These are phyloP conservation scores for Diutina rugosa DNA, from an alignment of 1,139 yeast genomes.

Conservation along the genomic window DNA sequence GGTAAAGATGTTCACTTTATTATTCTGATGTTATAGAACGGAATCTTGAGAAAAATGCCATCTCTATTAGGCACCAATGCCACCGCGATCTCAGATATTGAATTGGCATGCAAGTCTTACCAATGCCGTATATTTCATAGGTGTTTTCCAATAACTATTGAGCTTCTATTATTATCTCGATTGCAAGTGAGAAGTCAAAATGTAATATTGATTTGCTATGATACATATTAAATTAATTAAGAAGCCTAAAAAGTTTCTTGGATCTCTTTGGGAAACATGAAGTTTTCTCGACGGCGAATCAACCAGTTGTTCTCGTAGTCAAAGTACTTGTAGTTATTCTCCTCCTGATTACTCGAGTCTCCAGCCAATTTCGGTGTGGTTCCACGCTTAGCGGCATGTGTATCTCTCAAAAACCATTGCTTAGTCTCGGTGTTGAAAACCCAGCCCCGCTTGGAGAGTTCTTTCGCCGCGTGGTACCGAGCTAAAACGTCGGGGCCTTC, in stretches of 20 bases:
- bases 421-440: conserved; percentile 60
- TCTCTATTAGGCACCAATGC: too few relatives aligned
- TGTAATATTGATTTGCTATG: background rate
- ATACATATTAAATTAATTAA: background rate
- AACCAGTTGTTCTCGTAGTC: conserved; percentile 89
- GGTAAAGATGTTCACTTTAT: too few relatives aligned
- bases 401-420: conserved; percentile 64
- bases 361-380: conserved; percentile 2
- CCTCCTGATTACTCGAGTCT: background rate
- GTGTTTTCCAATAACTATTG: too few relatives aligned
- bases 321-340: conserved; percentile 58
- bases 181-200: too few relatives aligned
- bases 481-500: conserved; percentile 31
- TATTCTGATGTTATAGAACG: too few relatives aligned
- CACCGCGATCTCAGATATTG: too few relatives aligned
- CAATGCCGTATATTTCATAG: too few relatives aligned
- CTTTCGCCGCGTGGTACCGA: conserved; percentile 72
- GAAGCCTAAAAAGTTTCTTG: conserved; percentile 9
- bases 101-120: too few relatives aligned
- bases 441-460: conserved; percentile 79
- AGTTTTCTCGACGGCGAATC: conserved; percentile 66
- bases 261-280: conserved; percentile 20
- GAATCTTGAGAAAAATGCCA: too few relatives aligned
- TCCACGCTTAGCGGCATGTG: conserved; percentile 6
- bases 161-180: too few relatives aligned